phyloP scores from a whole-genome alignment of 2,329 filamentous ascomycete genomes.

The Exophiala mesophila region DNA sequence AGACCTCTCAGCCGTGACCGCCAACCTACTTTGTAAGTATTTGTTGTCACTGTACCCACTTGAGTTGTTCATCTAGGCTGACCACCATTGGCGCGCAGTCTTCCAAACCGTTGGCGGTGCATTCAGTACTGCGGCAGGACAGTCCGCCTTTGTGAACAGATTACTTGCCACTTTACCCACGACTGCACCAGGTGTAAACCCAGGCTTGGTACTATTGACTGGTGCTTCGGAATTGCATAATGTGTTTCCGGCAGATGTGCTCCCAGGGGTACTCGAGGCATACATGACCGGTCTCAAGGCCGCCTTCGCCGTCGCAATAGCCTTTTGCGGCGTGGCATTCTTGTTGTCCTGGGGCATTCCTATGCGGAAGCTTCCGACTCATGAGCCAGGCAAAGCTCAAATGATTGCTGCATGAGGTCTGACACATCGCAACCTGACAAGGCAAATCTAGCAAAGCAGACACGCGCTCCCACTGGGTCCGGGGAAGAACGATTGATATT shows the following conservation, averaged over 20 bases:
- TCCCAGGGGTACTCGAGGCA: conserved; percentile 31
- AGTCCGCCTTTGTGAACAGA: conserved; percentile 40
- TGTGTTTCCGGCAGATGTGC: conserved; percentile 29
- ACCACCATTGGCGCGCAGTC: conserved; percentile 28
- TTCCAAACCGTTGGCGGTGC: conserved; percentile 40
- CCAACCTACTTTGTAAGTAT: conserved; percentile 21
- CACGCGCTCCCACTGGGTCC: no score
- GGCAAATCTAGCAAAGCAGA: no score
- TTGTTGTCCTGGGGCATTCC: conserved; percentile 3
- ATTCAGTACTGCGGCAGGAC: conserved; percentile 39
- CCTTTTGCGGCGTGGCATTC: conserved; percentile 12
- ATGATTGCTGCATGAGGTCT: no score
- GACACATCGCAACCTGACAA: no score
- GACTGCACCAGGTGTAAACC: conserved; percentile 34
- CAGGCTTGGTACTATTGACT: conserved; percentile 35
- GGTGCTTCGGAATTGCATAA: conserved; percentile 42
- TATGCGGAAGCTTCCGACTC: neutral
- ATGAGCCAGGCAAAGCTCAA: no score
- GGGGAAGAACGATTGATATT: no score
- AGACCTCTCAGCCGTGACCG: conserved; percentile 27
- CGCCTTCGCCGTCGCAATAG: conserved; percentile 17
- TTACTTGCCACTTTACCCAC: conserved; percentile 32
- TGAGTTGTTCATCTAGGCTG: no score
- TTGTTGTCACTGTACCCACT: no score
- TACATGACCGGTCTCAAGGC: conserved; percentile 32